A percentile compares a stretch with the other conserved stretches of the same genome.
phyloP scores from a whole-genome alignment of 192 early-diverging fungal genomes.

The Radiomyces spectabilis region DNA sequence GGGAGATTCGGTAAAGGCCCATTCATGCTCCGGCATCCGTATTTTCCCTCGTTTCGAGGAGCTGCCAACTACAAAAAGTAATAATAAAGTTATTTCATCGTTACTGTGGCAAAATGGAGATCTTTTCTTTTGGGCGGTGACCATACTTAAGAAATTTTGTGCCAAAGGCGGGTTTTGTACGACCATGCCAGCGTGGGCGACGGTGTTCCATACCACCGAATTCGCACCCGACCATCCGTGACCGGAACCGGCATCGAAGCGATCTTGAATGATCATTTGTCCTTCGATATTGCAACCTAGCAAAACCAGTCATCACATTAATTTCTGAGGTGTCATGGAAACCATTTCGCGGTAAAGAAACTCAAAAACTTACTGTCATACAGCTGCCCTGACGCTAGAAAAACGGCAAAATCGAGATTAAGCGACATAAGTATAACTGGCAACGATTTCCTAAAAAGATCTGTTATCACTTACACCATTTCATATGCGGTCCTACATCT shows the following conservation, averaged over 20 bases:
- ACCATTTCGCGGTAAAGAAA: neutral
- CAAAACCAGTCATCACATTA: neutral
- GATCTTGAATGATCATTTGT: conserved; percentile 33
- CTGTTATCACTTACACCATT: conserved; percentile 29
- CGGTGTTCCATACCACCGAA: conserved; percentile 39
- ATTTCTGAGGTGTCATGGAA: neutral
- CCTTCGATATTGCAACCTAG: conserved; percentile 30
- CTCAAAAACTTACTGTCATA: conserved; percentile 19
- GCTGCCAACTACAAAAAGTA: conserved; percentile 9
- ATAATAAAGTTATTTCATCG: neutral
- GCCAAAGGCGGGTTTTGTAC: conserved; percentile 26
- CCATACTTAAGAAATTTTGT: conserved; percentile 41
- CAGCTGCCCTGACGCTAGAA: conserved; percentile 21
- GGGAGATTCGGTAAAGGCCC: conserved; percentile 15
- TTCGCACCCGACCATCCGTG: conserved; percentile 41
- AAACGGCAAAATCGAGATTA: neutral
- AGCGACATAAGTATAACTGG: neutral
- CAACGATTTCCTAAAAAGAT: neutral
- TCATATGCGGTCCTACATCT: conserved; percentile 41
- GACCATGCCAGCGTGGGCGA: conserved; percentile 31
- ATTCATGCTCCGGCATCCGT: conserved; percentile 12
- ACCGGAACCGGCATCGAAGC: conserved; percentile 34
- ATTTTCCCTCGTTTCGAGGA: conserved; percentile 14
- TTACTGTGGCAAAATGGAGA: neutral
- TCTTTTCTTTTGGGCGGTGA: no score